These are phyloP conservation scores for Secale cereale DNA, from an alignment of 176 grass and related monocot species.

Conservation along the genomic window DNA sequence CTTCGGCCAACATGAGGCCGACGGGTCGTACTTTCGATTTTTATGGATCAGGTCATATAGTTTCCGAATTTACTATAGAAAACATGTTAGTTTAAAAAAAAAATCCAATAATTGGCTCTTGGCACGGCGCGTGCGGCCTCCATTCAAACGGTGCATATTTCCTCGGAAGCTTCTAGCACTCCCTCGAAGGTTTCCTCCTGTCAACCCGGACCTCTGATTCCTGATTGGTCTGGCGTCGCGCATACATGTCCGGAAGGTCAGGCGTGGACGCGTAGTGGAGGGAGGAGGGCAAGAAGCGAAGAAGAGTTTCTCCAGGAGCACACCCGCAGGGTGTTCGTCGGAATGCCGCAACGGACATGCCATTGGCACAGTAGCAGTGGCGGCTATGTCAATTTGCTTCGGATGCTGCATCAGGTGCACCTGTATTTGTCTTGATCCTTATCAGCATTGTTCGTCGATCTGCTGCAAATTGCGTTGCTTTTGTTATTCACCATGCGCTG, in stretches of 20 bases:
- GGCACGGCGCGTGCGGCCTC: background rate
- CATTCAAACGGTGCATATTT: background rate
- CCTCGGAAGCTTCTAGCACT: background rate
- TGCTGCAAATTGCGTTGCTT: background rate
- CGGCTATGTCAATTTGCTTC: background rate
- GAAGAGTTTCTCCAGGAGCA: background rate
- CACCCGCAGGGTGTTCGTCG: slow-evolving; percentile 7
- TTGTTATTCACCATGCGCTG: background rate
- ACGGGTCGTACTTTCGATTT: too few species aligned
- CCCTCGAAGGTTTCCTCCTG: background rate
- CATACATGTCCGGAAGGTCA: background rate
- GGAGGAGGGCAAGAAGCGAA: background rate
- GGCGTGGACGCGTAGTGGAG: background rate
- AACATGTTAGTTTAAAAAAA: too few species aligned
- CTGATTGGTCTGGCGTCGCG: background rate
- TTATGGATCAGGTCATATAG: too few species aligned
- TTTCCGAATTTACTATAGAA: too few species aligned
- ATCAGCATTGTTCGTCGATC: background rate
- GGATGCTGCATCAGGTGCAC: background rate
- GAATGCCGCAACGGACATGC: background rate
- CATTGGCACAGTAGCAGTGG: background rate
- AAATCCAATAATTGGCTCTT: too few species aligned
- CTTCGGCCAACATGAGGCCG: too few species aligned
- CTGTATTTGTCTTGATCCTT: background rate
- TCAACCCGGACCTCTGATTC: background rate